Evolutionary conservation across 129 eudicot genomes (phyloP), one percentile per base, ranked within the genome.

Genomic region (Artemisia tridentata): DNA sequence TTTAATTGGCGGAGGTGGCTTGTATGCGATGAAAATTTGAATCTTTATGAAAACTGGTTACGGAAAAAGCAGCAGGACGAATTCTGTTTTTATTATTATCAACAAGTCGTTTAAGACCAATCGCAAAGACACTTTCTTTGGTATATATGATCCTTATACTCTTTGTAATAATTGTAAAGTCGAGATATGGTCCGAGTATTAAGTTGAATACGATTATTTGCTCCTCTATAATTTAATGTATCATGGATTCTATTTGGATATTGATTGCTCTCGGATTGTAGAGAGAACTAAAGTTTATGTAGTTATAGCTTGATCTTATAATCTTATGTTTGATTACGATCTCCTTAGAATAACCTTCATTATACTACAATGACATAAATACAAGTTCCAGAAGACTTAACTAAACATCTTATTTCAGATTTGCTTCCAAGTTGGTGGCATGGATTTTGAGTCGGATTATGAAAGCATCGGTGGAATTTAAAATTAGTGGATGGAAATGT

Each of bases 401-500:
- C 47, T 66, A 50, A 65, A 59, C 73, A 51, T 71, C 63, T 34
- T 64, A 54, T 80, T 78, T 70, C 90, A 93, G 99, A 79, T 93
- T 90, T 87, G 96, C 95, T 74, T 91, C 99, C 82, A 81, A 88
- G 78, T 72, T 93, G 72, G 15, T 87, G 76, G 95, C 97, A 72
- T 87, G 91, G 92, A 77, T 79, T 77, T 80, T 93, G 80, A 85
- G 97, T 78, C 96, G 93, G 70, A 80, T 84, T 17, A 64, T 90
- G 85, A 92, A 92, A 71, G 99, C 96, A 71, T 89, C 97, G 7
- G 95, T 93, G 29, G 82, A 80, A 75, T 93, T 93, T 64, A 88
- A 92, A 29, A 85, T 93, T 75, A 83, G 97, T 67, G 99, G 99
- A 82, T 93, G 99, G 99, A 93, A 93, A 89, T 93, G 99, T 76